Evolutionary conservation across 202 grass and related monocot genomes (phyloP), one percentile per base, ranked within the genome.

Genomic region (Panicum virgatum): DNA sequence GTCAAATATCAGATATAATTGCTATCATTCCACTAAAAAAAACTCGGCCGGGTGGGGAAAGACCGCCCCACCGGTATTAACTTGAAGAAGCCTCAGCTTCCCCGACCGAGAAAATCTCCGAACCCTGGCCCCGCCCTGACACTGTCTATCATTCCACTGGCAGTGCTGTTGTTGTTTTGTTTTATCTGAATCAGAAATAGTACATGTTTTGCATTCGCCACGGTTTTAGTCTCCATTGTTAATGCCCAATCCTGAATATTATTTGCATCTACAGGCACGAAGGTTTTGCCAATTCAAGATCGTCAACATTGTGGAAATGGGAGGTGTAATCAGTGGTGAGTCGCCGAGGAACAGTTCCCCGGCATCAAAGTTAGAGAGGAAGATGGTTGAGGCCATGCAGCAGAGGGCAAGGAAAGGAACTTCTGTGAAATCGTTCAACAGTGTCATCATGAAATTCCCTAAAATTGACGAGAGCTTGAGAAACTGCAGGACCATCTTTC

Each of bases 301-400:
- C 22, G 1, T 38, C 16, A 2, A 7, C 57, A 56, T 68, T 74
- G 38, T 22, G 46, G 73, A 80, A 38, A 98, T 98, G 96, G 96
- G 96, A 71, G 89, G 85, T 43, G 83, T 85, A 38, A 56, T 98
- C 26, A 89, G 92, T 80, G 82, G 62, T 61, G 91, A 82, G 18
- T 83, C 87, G 52, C 66, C 88, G 38, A 90, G 80, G 84, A 68
- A 72, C 69, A 86, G 82, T 78, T 75, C 80, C n/a, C 83, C 93
- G 12, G 89, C 84, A 59, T 85, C 92, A 18, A 98, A 98, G 79
- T 78, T 98, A 81, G 96, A 98, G 77, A 90, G 62, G 40, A 93
- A 98, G 83, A 98, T 98, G 96, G 96, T 96, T 72, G 96, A 98
- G 57, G 90, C 92, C 43, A 98, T 98, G 92, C 80, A 92, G 66